Base-by-base conservation (phyloP, 2,329 filamentous ascomycete species). In the Phaeoacremonium minimum region DNA sequence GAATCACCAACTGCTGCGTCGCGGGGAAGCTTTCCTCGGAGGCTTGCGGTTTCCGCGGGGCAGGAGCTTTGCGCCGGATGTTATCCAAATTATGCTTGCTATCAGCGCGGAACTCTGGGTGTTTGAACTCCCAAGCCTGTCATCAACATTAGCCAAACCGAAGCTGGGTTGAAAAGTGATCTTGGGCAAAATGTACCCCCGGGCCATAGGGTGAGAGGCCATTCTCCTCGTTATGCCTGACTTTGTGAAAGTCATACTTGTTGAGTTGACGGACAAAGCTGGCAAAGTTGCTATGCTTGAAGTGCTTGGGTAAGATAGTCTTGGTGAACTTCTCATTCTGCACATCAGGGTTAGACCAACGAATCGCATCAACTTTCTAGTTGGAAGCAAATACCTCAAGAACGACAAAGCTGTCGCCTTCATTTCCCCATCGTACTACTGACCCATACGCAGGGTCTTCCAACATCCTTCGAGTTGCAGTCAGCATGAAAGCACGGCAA, bases 241-340 rank as follows among this genome's bases (percentile, higher is more conserved):
- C 90, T 71, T 98, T 98, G 71, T 98, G 93, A 51, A 98, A 98
- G 57, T 95, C 90, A 61, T 95, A 96, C 60, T 96, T 96, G 69
- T 96, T 96, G 40, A 96, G 69, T 60, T 96, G 90, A 33, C 90
- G 85, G 40, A 96, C 90, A 57, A 96, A 96, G 63, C 89, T 95
- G 19, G 90, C 90, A 67, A 96, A 96, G 61, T 96, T 96, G 75
- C 88, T 95, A 66, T 97, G 93, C 64, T 98, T 98, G 73, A 98
- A 98, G 55, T 97, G 89, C 58, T 97, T 96, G 3, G 93, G 93
- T 13, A 98, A 78, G 51, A 98, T 95, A 28, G 87, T 85, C 60
- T 96, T 95, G 15, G 93, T 97, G 56, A 98, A 98, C 61, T 95
- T 95, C 61, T 97, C 91, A 61, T 94, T 95, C 91, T 96, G 59